Percentiles rank a stretch among this genome's conserved stretches.
phyloP scores from a whole-genome alignment of 2,329 filamentous ascomycete species.

The Epichloe typhina region DNA sequence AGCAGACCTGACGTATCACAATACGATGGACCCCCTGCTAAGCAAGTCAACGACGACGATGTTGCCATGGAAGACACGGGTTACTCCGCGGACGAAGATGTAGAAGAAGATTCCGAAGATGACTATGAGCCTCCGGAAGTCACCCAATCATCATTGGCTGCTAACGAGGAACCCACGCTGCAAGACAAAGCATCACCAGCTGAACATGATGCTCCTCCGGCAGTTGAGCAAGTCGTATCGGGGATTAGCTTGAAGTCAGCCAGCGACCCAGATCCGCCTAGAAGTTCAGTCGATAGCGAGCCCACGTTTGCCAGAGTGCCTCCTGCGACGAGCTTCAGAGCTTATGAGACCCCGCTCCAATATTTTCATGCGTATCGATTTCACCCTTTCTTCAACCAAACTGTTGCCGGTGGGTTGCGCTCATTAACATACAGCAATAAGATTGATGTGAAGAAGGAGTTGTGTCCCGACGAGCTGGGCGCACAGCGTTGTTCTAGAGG shows the following conservation, averaged over 20 bases:
- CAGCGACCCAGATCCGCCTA: not conserved
- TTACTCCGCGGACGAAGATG: conserved; percentile 26
- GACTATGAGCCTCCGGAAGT: conserved; percentile 43
- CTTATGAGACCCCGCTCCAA: conserved; percentile 74
- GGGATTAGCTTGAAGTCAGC: not conserved
- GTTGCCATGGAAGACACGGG: conserved; percentile 10
- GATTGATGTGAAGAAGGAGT: conserved; percentile 59
- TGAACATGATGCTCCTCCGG: not conserved
- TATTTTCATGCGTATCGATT: conserved; percentile 83
- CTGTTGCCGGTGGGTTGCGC: conserved; percentile 63
- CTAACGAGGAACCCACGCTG: conserved; percentile 4
- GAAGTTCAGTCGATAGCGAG: not conserved
- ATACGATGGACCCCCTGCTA: not conserved
- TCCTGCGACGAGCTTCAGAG: conserved; percentile 21
- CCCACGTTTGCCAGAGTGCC: conserved; percentile 11
- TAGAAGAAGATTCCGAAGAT: conserved; percentile 26
- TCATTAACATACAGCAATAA: conserved; percentile 90
- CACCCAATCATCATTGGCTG: not conserved
- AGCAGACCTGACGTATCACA: not conserved
- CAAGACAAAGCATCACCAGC: conserved; percentile 1
- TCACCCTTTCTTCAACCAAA: conserved; percentile 60
- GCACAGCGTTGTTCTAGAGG: conserved; percentile 60
- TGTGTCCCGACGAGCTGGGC: conserved; percentile 66
- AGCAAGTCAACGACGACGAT: conserved; percentile 3
- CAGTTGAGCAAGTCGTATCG: not conserved